These are phyloP conservation scores for Plenodomus lindquistii DNA, from an alignment of 2,329 filamentous ascomycete species.

Conservation along the genomic window DNA sequence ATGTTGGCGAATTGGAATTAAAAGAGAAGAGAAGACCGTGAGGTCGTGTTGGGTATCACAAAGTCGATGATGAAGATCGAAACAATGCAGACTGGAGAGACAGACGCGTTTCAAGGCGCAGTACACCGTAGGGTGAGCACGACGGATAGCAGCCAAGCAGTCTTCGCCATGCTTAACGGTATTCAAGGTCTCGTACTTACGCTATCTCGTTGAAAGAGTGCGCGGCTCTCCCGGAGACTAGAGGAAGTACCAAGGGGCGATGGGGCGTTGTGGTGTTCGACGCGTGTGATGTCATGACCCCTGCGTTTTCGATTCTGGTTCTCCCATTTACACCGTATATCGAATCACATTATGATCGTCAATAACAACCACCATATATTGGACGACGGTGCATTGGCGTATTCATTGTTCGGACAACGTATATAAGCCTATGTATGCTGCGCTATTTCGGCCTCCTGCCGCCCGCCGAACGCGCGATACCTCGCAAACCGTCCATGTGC, in stretches of 20 bases:
- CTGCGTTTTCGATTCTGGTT: neutral
- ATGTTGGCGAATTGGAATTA: conserved; percentile 13
- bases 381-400: too few relatives aligned
- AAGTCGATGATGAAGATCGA: conserved; percentile 2
- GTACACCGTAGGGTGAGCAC: neutral
- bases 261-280: neutral
- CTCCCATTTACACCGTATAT: neutral
- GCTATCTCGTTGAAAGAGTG: neutral
- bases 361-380: too few relatives aligned
- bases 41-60: neutral
- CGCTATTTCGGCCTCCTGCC: too few relatives aligned
- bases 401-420: too few relatives aligned
- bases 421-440: too few relatives aligned
- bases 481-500: too few relatives aligned
- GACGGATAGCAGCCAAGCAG: conserved; percentile 1
- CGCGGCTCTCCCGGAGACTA: neutral
- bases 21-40: neutral
- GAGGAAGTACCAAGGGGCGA: too few relatives aligned
- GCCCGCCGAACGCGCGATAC: too few relatives aligned
- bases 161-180: conserved; percentile 16
- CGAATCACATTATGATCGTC: neutral
- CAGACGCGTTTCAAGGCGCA: conserved; percentile 2
- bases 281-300: neutral
- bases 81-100: neutral
- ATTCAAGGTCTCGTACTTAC: neutral